A percentile compares a stretch with the other conserved stretches of the same genome.
phyloP scores from a whole-genome alignment of 805 yeast species.

The Metschnikowia corniflorae region DNA sequence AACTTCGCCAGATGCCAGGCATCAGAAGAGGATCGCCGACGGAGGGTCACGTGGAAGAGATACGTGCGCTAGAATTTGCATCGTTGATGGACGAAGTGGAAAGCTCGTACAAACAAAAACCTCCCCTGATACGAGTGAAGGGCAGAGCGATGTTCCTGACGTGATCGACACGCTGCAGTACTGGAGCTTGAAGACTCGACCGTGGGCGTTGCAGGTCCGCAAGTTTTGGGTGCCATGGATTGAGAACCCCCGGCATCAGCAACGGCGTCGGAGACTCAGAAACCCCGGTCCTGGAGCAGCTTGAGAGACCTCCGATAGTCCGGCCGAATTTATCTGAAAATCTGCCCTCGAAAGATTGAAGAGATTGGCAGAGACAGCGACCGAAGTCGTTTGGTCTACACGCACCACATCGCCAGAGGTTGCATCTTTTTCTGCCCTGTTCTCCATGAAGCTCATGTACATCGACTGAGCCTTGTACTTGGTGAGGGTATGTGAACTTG shows the following conservation, averaged over 20 bases:
- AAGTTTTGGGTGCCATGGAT: neutral
- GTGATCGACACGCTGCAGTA: neutral
- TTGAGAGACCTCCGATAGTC: neutral
- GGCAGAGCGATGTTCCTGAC: neutral
- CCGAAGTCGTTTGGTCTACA: slow-evolving; percentile 6
- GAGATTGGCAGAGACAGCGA: slow-evolving; percentile 15
- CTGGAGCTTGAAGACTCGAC: neutral
- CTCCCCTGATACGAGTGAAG: slow-evolving; percentile 1
- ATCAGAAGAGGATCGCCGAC: too few relatives aligned
- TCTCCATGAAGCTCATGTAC: slow-evolving; percentile 38
- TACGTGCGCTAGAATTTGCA: neutral
- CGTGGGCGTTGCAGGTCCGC: too few relatives aligned
- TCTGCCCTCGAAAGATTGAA: slow-evolving; percentile 47
- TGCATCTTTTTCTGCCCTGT: slow-evolving; percentile 20
- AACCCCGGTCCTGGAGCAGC: neutral
- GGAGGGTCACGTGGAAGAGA: neutral
- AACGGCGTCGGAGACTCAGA: too few relatives aligned
- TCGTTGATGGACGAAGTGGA: neutral
- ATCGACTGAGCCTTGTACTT: slow-evolving; percentile 32
- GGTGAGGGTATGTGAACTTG: slow-evolving; percentile 34
- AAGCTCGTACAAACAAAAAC: neutral
- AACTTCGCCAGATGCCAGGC: too few relatives aligned
- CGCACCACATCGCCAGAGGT: slow-evolving; percentile 21
- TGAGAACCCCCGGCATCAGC: too few relatives aligned
- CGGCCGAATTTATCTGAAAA: slow-evolving; percentile 30